A percentile compares a stretch with the other conserved stretches of the same genome.
These are phyloP conservation scores for Skeletonema marinoi DNA, from an alignment of 108 stramenopile genomes.

Conservation along the genomic window DNA sequence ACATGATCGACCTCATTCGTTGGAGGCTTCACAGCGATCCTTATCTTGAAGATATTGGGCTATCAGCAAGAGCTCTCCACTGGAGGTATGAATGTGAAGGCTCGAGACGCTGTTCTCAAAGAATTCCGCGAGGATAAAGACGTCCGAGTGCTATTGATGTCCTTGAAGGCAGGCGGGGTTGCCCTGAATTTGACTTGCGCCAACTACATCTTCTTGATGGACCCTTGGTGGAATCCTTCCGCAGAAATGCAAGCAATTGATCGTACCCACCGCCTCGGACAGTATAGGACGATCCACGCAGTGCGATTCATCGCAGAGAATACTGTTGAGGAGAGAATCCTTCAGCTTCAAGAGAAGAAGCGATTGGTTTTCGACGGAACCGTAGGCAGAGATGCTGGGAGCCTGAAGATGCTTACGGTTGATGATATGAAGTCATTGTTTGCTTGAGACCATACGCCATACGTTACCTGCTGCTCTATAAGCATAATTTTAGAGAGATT, in stretches of 20 bases:
- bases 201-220: conserved; percentile 91
- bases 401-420: conserved; percentile 84
- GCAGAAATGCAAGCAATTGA: conserved; percentile 99
- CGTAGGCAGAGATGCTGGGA: conserved; percentile 88
- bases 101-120: conserved; percentile 81
- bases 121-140: conserved; percentile 85
- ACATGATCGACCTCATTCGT: conserved; percentile 95
- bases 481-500: too few relatives aligned
- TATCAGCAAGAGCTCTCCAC: conserved; percentile 83
- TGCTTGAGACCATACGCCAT: conserved; percentile 26
- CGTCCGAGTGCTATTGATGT: conserved; percentile 92
- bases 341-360: conserved; percentile 98
- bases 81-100: conserved; percentile 93
- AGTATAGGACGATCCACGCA: conserved; percentile 92
- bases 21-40: conserved; percentile 92
- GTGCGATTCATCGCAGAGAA: conserved; percentile 95
- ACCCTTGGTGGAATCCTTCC: conserved; percentile 86
- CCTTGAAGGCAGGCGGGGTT: conserved; percentile 96
- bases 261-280: conserved; percentile 96
- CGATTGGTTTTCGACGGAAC: conserved; percentile 95
- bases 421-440: conserved; percentile 90
- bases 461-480: too few relatives aligned
- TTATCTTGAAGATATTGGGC: conserved; percentile 72
- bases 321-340: conserved; percentile 97
- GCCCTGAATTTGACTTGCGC: conserved; percentile 95